Evolutionary conservation across 2,329 filamentous ascomycete genomes (phyloP).

Genomic region (Didymellaceae sp.): DNA sequence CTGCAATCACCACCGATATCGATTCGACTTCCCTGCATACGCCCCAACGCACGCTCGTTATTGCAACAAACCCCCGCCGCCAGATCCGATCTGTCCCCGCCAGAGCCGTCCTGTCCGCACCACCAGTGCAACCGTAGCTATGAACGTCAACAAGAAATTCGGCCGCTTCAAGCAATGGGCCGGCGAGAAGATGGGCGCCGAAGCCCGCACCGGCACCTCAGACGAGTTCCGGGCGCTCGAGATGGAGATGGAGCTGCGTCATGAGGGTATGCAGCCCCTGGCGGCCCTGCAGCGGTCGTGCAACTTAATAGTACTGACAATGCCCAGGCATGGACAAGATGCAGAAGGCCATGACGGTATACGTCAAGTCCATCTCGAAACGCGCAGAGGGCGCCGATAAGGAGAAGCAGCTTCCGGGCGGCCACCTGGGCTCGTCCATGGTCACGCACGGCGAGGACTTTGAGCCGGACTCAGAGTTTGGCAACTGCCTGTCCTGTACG

Average conservation of each 20-base stretch:
- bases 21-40: slow-evolving; percentile 16
- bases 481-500: slow-evolving; percentile 78
- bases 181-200: slow-evolving; percentile 92
- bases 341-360: slow-evolving; percentile 82
- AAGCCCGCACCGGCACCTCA: slow-evolving; percentile 83
- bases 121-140: slow-evolving; percentile 30
- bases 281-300: slow-evolving; percentile 11
- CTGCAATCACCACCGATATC: slow-evolving; percentile 20
- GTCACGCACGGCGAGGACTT: slow-evolving; percentile 90
- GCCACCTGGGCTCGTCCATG: slow-evolving; percentile 84
- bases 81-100: slow-evolving; percentile 14
- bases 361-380: slow-evolving; percentile 86
- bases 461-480: slow-evolving; percentile 87
- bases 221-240: slow-evolving; percentile 93
- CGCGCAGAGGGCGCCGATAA: slow-evolving; percentile 85
- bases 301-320: slow-evolving; percentile 10
- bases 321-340: slow-evolving; percentile 83
- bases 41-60: slow-evolving; percentile 19
- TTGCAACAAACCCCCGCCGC: not conserved
- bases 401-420: slow-evolving; percentile 83
- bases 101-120: slow-evolving; percentile 5
- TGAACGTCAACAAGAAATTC: slow-evolving; percentile 83
- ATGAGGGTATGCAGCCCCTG: slow-evolving; percentile 70
- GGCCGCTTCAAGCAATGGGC: slow-evolving; percentile 98
- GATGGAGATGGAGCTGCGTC: slow-evolving; percentile 85